Base-by-base conservation (phyloP, 345 rosid genomes). In the Leavenworthia alabamica region DNA sequence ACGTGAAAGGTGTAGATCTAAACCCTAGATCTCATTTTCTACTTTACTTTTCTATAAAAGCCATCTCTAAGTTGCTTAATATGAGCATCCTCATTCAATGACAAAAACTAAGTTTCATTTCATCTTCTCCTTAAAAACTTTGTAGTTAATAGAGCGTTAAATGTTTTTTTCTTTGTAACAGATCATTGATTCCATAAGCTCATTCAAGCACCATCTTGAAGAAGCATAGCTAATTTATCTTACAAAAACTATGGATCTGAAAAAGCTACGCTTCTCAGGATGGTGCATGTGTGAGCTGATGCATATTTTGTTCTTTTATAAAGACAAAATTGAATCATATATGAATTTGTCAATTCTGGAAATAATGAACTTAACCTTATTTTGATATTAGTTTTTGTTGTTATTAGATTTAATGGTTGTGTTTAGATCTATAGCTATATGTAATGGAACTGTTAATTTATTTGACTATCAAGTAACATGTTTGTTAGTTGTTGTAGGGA, bases 201-300 rank as follows among this genome's bases (percentile, higher is more conserved):
- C 56, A 23, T 51, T 51, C 56, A 51, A 51, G 39, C 56, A 51
- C 56, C 39, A 50, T 23, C 56, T 52, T 41, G 57, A 52, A 17
- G 57, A 52, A 52, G 41, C 41, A 0, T 52, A 52, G 15, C 56
- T 29, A 50, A 6, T 50, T 49, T 15, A 16, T 29, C 7, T 29
- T 28, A 7, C 0, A 15, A 9, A n/a, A 49, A 28, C 28, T 8
- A 15, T 15, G 7, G 36, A 49, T 29, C 37, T 50, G 56, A 29
- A 50, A 29, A 50, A 50, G 56, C 56, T 50, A 50, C 3, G 39
- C 56, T 50, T 50, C 56, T 50, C 56, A 24, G 16, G 56, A 29
- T 15, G 56, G 56, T 50, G 56, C 39, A 12, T 50, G 56, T 29
- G 10, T 39, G 16, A 50, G 39, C 29, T 50, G 56, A 50, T 50